Percentiles rank a stretch among this genome's conserved stretches.
These are phyloP conservation scores for Fusarium sp. DNA, from an alignment of 2,329 filamentous ascomycete genomes.

Conservation along the genomic window DNA sequence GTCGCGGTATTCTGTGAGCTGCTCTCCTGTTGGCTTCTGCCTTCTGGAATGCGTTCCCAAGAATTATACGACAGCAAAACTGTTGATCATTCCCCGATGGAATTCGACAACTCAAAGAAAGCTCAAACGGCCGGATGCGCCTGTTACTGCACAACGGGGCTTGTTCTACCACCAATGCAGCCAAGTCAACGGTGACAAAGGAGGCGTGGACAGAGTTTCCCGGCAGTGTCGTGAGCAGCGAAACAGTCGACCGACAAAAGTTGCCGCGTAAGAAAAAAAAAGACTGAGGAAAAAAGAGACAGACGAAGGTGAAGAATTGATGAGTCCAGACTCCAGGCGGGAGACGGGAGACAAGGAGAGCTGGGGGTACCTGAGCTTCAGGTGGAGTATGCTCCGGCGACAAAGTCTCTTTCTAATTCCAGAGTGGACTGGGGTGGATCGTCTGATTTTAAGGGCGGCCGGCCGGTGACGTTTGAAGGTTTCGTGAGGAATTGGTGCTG, in stretches of 20 bases:
- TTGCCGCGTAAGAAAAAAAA: not conserved
- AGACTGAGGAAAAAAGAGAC: not conserved
- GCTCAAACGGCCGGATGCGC: conserved; percentile 30
- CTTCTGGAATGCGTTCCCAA: conserved; percentile 42
- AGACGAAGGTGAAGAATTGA: conserved; percentile 13
- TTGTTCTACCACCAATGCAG: conserved; percentile 32
- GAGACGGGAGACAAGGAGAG: not conserved
- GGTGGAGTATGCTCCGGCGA: conserved; percentile 36
- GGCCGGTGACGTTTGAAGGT: conserved; percentile 39
- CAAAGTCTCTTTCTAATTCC: conserved; percentile 30
- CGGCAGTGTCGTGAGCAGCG: conserved; percentile 19
- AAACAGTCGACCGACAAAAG: conserved; percentile 3
- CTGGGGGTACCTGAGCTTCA: conserved; percentile 21
- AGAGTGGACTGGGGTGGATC: conserved; percentile 39
- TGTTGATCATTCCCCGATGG: conserved; percentile 45
- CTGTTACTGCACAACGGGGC: conserved; percentile 10
- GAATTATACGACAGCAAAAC: conserved; percentile 40
- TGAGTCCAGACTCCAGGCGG: conserved; percentile 20
- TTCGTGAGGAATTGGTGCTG: conserved; percentile 32
- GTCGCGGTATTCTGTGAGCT: conserved; percentile 29
- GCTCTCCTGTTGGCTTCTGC: conserved; percentile 25
- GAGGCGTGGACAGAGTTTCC: conserved; percentile 16
- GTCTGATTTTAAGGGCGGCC: conserved; percentile 39
- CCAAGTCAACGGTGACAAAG: conserved; percentile 31
- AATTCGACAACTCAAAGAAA: conserved; percentile 23